Conservation (phyloP, 805 yeast species). For the Tanozyma kutaoensis region DNA sequence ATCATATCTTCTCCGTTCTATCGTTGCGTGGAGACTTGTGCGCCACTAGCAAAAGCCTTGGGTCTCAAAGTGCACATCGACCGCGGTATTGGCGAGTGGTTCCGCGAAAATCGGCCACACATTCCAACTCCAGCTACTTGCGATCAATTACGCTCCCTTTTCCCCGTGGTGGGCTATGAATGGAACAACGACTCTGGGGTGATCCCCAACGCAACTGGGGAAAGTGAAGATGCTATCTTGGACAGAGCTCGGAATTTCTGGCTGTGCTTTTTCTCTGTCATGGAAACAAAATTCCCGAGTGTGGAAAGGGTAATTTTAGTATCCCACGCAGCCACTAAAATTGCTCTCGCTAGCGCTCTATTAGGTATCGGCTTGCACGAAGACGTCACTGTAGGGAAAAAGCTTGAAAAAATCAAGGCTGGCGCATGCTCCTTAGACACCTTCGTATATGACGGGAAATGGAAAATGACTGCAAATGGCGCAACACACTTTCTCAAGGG, state of each 20-base stretch:
- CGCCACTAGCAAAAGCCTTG: slow-evolving; percentile 51
- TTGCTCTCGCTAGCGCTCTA: slow-evolving; percentile 73
- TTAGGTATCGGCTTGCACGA: slow-evolving; percentile 41
- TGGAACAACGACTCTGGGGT: slow-evolving; percentile 37
- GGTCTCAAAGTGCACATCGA: slow-evolving; percentile 55
- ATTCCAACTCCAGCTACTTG: slow-evolving; percentile 59
- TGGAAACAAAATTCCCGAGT: slow-evolving; percentile 46
- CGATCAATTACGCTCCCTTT: slow-evolving; percentile 36
- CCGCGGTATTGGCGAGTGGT: slow-evolving; percentile 90
- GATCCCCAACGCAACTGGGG: slow-evolving; percentile 58
- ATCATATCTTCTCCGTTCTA: slow-evolving; percentile 78
- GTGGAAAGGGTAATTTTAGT: slow-evolving; percentile 55
- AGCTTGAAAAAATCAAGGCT: slow-evolving; percentile 46
- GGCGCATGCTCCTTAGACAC: slow-evolving; percentile 80
- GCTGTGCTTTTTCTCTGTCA: slow-evolving; percentile 38
- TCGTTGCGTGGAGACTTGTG: slow-evolving; percentile 74
- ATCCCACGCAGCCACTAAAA: slow-evolving; percentile 89
- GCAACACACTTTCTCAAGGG: slow-evolving; percentile 50
- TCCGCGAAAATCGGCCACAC: slow-evolving; percentile 49
- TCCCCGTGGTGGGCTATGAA: slow-evolving; percentile 23
- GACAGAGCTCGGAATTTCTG: slow-evolving; percentile 46
- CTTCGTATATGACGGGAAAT: slow-evolving; percentile 26
- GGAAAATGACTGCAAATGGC: slow-evolving; percentile 64
- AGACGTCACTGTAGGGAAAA: slow-evolving; percentile 25
- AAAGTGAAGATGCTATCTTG: slow-evolving; percentile 58